phyloP scores from a whole-genome alignment of 2,329 filamentous ascomycete genomes.

The Pseudonectria foliicola region DNA sequence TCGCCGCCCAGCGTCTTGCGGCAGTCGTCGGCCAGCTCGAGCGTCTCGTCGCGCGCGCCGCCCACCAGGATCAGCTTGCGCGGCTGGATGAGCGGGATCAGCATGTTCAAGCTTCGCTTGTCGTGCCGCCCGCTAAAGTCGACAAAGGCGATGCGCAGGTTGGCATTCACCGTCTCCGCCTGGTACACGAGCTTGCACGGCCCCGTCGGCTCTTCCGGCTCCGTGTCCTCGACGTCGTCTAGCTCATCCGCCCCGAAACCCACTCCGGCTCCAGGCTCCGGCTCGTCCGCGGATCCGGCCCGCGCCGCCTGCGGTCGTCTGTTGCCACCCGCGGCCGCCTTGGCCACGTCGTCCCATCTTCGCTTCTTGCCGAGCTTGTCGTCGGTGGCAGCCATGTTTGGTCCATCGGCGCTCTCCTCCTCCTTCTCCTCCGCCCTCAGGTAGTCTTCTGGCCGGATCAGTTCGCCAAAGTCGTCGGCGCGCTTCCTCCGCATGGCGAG shows the following conservation, averaged over 20 bases:
- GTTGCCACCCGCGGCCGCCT: slow-evolving; percentile 33
- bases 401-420: slow-evolving; percentile 54
- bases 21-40: slow-evolving; percentile 71
- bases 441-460: slow-evolving; percentile 91
- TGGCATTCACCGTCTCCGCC: slow-evolving; percentile 56
- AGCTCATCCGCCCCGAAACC: slow-evolving; percentile 46
- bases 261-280: slow-evolving; percentile 25
- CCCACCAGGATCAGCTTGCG: slow-evolving; percentile 91
- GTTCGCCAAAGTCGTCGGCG: slow-evolving; percentile 85
- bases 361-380: slow-evolving; percentile 81
- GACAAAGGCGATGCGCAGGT: slow-evolving; percentile 75
- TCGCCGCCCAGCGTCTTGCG: slow-evolving; percentile 51
- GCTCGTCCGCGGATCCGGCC: slow-evolving; percentile 39
- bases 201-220: slow-evolving; percentile 45
- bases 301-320: slow-evolving; percentile 52
- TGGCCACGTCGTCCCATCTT: slow-evolving; percentile 73
- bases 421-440: slow-evolving; percentile 88
- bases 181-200: slow-evolving; percentile 70
- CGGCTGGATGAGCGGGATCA: slow-evolving; percentile 88
- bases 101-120: slow-evolving; percentile 85
- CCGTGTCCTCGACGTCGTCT: slow-evolving; percentile 51
- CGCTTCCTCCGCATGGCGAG: slow-evolving; percentile 72
- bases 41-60: slow-evolving; percentile 72
- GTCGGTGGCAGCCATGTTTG: slow-evolving; percentile 35
- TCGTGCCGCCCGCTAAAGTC: slow-evolving; percentile 93